Evolutionary conservation across 2,329 filamentous ascomycete genomes (phyloP).

Genomic region (Colletotrichum orbiculare): DNA sequence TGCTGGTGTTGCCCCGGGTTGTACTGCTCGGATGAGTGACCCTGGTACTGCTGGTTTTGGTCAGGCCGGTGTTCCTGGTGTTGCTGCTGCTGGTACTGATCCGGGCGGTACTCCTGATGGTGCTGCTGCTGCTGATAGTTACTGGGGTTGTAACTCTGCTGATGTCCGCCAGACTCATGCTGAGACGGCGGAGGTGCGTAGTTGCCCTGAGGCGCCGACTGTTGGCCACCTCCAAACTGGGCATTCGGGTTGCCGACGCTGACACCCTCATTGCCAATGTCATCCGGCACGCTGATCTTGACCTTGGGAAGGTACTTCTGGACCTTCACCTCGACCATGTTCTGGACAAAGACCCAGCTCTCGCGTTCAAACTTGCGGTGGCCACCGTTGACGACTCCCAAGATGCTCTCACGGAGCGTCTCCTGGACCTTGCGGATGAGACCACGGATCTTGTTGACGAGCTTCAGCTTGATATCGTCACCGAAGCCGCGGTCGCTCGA

Average conservation of each 20-base stretch:
- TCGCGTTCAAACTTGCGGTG: conserved; percentile 59
- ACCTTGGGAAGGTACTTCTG: conserved; percentile 58
- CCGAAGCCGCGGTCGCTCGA: conserved; percentile 52
- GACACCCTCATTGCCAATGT: conserved; percentile 59
- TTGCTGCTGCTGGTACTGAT: conserved; percentile 32
- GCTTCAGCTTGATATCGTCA: conserved; percentile 56
- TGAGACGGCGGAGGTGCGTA: conserved; percentile 36
- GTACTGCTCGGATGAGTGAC: conserved; percentile 34
- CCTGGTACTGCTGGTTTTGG: conserved; percentile 25
- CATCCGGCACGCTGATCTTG: conserved; percentile 57
- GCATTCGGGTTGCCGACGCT: conserved; percentile 52
- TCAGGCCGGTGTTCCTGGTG: conserved; percentile 37
- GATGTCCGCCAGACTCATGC: conserved; percentile 38
- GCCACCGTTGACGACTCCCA: conserved; percentile 57
- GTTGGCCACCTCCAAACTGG: conserved; percentile 47
- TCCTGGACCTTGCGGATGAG: conserved; percentile 58
- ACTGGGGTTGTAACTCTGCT: conserved; percentile 43
- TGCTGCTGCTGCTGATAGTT: conserved; percentile 41
- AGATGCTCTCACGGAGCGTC: conserved; percentile 55
- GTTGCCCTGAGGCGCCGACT: conserved; percentile 41
- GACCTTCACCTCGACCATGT: conserved; percentile 57
- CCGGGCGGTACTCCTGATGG: conserved; percentile 37
- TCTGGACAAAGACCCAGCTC: conserved; percentile 59
- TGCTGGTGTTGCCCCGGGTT: not conserved
- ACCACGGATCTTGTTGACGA: conserved; percentile 56